phyloP scores from a whole-genome alignment of 805 yeast species.

The Scheffersomyces stipitis region DNA sequence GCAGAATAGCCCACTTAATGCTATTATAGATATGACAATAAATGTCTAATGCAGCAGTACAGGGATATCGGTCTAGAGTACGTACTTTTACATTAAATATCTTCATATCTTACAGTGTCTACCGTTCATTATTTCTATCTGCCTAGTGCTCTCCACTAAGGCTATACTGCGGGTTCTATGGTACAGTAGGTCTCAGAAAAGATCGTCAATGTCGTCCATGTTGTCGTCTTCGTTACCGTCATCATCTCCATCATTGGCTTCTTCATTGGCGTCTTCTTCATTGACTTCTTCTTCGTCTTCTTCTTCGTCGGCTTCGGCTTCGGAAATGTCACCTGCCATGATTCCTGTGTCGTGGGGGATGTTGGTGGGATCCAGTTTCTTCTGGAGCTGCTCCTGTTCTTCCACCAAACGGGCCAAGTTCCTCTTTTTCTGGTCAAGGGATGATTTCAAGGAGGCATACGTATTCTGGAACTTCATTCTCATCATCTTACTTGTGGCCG shows the following conservation, averaged over 20 bases:
- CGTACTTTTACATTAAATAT: too few species aligned
- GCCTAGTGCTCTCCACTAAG: too few species aligned
- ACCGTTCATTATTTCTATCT: too few species aligned
- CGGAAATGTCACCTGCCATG: too few species aligned
- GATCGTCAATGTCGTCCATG: slow-evolving; percentile 40
- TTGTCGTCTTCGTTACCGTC: slow-evolving; percentile 25
- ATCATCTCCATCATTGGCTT: slow-evolving; percentile 25
- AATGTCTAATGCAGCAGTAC: too few species aligned
- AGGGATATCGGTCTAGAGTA: too few species aligned
- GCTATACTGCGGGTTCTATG: too few species aligned
- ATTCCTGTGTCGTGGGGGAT: slow-evolving; percentile 10
- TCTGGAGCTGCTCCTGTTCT: slow-evolving; percentile 26
- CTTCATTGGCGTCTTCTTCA: slow-evolving; percentile 13
- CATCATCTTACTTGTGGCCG: slow-evolving; percentile 81
- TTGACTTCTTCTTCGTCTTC: slow-evolving; percentile 23
- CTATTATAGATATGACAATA: too few species aligned
- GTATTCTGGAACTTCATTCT: slow-evolving; percentile 82
- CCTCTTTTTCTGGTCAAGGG: slow-evolving; percentile 75
- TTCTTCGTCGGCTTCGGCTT: slow-evolving; percentile 12
- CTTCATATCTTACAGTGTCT: too few species aligned
- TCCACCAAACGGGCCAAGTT: slow-evolving; percentile 46
- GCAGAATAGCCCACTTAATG: too few species aligned
- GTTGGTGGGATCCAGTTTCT: slow-evolving; percentile 23
- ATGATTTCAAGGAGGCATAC: slow-evolving; percentile 73
- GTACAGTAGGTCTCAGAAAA: slow-evolving; percentile 21